Evolutionary conservation across 225 moss, liverwort and hornwort genomes (phyloP), one percentile per base, ranked within the genome.

Genomic region (Pleurozium schreberi): DNA sequence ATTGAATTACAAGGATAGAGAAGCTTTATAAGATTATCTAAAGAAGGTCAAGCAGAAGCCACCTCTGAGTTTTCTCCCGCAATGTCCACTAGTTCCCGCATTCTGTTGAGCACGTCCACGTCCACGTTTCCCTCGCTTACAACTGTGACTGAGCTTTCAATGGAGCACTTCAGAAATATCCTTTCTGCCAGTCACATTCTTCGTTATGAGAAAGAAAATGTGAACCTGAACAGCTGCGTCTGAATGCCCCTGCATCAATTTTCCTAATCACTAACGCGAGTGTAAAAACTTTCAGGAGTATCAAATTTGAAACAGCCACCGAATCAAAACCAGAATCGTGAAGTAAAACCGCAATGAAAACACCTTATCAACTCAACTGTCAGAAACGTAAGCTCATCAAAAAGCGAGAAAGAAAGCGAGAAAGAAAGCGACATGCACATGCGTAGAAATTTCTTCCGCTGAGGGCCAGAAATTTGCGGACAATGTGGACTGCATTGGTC

Each of bases 21-120:
- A 77, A 69, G 43, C 20, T 71, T 61, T 45, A 28, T 55, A 43
- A 84, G 21, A 75, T 68, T 74, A 38, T 43, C 22, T 70, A 85
- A 87, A 89, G 69, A 65, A 91, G 89, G 88, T 82, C 71, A 83
- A 74, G 67, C 36, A 87, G 40, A 65, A 87, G 73, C n/a, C 65
- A 93, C 93, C 94, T 93, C 87, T 69, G 91, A 86, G 38, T 91
- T 91, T 83, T 93, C 94, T 87, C 91, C 94, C 33, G 83, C 84
- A 88, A 76, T 75, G 59, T 86, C 88, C 33, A 92, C 88, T 55
- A 85, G 64, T 84, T 90, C 85, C 84, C 94, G 94, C 92, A 95
- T 84, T 82, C 66, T 90, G 47, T 80, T 88, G 67, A 95, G 80
- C 73, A 68, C 52, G n/a, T 87, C 87, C 73, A 68, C 52, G n/a